These are phyloP conservation scores for Pseudogymnoascus sp. DNA, from an alignment of 2,329 filamentous ascomycete genomes.

Conservation along the genomic window DNA sequence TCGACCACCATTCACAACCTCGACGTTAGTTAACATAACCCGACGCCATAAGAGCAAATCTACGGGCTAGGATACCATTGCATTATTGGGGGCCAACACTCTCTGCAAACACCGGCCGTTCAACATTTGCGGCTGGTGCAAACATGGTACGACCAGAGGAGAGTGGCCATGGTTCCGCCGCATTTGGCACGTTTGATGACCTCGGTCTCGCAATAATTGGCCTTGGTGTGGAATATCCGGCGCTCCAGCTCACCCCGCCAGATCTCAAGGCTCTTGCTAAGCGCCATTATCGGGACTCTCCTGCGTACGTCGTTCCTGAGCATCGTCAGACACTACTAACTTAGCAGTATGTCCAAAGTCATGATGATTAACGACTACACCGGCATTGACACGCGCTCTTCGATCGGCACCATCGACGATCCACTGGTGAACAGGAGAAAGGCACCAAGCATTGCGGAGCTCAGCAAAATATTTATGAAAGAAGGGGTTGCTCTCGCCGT, in stretches of 20 bases:
- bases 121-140: not conserved
- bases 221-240: slow-evolving; percentile 52
- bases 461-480: slow-evolving; percentile 47
- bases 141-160: not conserved
- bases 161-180: not conserved
- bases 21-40: not conserved
- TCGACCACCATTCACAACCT: not conserved
- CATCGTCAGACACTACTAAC: not conserved
- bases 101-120: not conserved
- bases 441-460: slow-evolving; percentile 46
- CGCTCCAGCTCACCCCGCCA: slow-evolving; percentile 42
- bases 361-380: slow-evolving; percentile 56
- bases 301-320: slow-evolving; percentile 41
- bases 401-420: slow-evolving; percentile 53
- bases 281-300: slow-evolving; percentile 51
- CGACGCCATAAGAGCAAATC: not conserved
- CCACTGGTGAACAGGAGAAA: slow-evolving; percentile 49
- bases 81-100: not conserved
- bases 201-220: slow-evolving; percentile 55
- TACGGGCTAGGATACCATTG: not conserved
- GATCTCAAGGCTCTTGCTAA: slow-evolving; percentile 45
- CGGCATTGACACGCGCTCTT: slow-evolving; percentile 55
- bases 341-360: slow-evolving; percentile 51
- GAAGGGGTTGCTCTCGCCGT: slow-evolving; percentile 52
- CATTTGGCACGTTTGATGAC: slow-evolving; percentile 31